Base-by-base conservation (phyloP, 352 stramenopile genomes). In the Blastocystis sp. region DNA sequence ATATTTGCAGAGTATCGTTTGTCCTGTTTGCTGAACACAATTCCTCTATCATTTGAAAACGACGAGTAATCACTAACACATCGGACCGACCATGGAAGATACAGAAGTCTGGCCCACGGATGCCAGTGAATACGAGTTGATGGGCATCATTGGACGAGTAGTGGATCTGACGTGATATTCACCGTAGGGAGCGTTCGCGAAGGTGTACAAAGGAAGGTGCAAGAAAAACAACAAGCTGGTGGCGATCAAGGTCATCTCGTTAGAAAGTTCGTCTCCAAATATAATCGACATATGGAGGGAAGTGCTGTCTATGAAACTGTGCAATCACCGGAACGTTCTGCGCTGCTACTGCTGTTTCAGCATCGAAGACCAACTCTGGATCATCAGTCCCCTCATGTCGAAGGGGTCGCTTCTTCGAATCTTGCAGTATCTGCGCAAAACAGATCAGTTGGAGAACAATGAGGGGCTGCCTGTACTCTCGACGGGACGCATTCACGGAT, bases 331-430 rank as follows among this genome's bases (percentile, higher is more conserved):
- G 12, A 89, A 89, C 45, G 67, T 89, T 10, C 4, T 89, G 26
- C 26, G 39, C 3, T 89, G 63, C 63, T 71, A 89, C 45, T 89
- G 79, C 67, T 89, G 79, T 35, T 89, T 89, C 45, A 78, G 50
- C 31, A 55, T 67, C 21, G 26, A 80, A 24, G 67, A 80, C 37
- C 63, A 77, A 21, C 50, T 89, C 33, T 89, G 79, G 79, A 89
- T 89, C 37, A 33, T 89, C 21, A 62, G 61, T 80, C 79, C 79
- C 19, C 79, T 80, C 41, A 89, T 89, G 79, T 51, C 21, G 29
- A 89, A 89, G 29, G 79, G 79, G n/a, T 89, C 79, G 2, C 39
- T 89, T 3, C 67, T 89, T 19, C 63, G 79, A 55, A 79, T 89
- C 4, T 45, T 89, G 10, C 37, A 66, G 51, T 63, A 78, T 55